Evolutionary conservation across 176 grass and related monocot genomes (phyloP), one percentile per base, ranked within the genome.

Genomic region (Secale cereale): DNA sequence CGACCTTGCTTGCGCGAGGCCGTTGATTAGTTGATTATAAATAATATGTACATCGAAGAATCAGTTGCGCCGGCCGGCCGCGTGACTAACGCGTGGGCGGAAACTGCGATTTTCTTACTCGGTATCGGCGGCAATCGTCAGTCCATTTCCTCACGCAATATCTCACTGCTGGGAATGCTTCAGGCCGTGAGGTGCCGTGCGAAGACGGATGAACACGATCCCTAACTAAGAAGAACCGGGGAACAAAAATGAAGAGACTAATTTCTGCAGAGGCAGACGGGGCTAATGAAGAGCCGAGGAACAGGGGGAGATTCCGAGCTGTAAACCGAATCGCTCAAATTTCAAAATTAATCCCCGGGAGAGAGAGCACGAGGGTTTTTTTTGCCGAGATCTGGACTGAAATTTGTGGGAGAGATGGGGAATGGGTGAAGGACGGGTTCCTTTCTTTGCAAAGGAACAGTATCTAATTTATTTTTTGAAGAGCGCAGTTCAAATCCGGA

Each of bases 91-190:
- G 84, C 83, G 79, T 19, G 22, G 1, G 14, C 43, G 83, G 76
- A 78, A 65, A 35, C 10, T 83, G 41, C 8, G 7, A 1, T 19
- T 48, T 74, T 29, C 8, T 3, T 19, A 50, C 16, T 0, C 27
- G 30, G 71, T 74, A 14, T 29, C 6, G 39, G 25, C 83, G 80
- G 80, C 80, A 59, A 61, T 83, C 37, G 43, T 52, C 39, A 2
- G 83, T 30, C 40, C 65, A 80, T 74, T 56, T 60, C 75, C 46
- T 23, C 75, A 79, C 80, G 80, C 59, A 74, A 87, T 60, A 83
- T 90, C 84, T 79, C 57, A 74, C 74, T 43, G 40, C 54, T 8
- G 16, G 16, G 37, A 41, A 82, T 26, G 31, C 60, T 72, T 27
- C 40, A 26, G 17, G 62, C 29, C 79, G 77, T 56, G 37, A 57